These are phyloP conservation scores for barrel medic (Medicago truncatula) DNA, from an alignment of 306 rosid genomes.

Conservation along the genomic window DNA sequence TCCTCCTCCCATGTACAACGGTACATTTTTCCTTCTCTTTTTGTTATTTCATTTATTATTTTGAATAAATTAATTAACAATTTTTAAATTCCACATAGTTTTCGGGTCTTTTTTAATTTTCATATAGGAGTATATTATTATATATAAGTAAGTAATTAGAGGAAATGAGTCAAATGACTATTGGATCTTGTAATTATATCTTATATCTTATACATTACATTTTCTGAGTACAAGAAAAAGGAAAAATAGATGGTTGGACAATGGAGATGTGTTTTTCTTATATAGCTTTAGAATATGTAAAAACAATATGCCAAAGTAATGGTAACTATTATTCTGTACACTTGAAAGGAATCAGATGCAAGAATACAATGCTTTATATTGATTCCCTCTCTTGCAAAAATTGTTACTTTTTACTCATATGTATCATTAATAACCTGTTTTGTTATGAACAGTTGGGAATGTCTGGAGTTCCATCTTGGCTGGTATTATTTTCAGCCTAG, in stretches of 20 bases:
- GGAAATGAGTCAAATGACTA: no score
- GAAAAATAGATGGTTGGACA: neutral
- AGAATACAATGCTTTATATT: slow-evolving; percentile 23
- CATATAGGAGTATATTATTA: no score
- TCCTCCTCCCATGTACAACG: slow-evolving; percentile 25
- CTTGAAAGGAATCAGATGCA: slow-evolving; percentile 45
- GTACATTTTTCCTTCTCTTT: slow-evolving; percentile 43
- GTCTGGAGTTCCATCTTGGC: slow-evolving; percentile 44
- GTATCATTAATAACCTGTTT: slow-evolving; percentile 12
- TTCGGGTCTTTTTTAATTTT: neutral
- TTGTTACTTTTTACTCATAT: neutral
- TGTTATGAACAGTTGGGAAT: slow-evolving; percentile 40
- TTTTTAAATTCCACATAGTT: neutral
- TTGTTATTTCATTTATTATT: neutral
- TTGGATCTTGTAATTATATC: neutral
- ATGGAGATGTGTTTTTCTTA: neutral
- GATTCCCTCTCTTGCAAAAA: neutral
- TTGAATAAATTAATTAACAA: no score
- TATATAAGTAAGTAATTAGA: no score
- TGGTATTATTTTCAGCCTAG: slow-evolving; percentile 26
- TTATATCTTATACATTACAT: neutral
- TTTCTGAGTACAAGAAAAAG: neutral
- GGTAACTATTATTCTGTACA: slow-evolving; percentile 7
- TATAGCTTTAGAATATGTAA: neutral
- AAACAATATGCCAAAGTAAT: neutral